phyloP scores from a whole-genome alignment of 208 protist species.

The Vickermania ingenoplastis region DNA sequence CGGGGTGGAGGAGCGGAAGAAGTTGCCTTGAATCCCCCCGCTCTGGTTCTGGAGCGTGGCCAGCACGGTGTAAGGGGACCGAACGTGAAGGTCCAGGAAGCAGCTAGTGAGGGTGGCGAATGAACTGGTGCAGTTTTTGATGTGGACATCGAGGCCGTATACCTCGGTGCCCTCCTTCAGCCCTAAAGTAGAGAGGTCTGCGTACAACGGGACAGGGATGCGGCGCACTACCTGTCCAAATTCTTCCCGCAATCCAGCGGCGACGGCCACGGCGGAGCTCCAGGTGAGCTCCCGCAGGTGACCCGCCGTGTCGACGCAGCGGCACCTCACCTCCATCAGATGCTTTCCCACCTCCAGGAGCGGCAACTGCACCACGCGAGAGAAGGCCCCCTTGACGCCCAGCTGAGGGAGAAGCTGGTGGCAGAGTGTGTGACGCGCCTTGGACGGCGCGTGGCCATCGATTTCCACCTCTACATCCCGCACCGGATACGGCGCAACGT shows the following conservation, averaged over 20 bases:
- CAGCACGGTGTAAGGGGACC: neutral
- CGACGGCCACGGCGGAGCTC: neutral
- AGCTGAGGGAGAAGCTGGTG: slow-evolving; percentile 14
- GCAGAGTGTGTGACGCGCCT: slow-evolving; percentile 13
- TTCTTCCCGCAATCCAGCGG: neutral
- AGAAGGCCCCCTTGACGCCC: slow-evolving; percentile 15
- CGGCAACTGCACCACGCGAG: slow-evolving; percentile 10
- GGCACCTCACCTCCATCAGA: neutral
- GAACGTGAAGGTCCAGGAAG: neutral
- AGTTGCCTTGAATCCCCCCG: neutral
- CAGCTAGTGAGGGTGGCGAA: neutral
- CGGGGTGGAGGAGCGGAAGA: neutral
- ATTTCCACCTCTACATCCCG: slow-evolving; percentile 18
- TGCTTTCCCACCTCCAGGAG: neutral
- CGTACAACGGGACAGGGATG: neutral
- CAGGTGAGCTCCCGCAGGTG: neutral
- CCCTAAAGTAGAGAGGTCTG: neutral
- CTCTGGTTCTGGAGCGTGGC: neutral
- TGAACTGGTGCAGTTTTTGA: neutral
- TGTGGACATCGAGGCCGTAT: neutral
- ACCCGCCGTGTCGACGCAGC: neutral
- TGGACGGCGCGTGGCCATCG: slow-evolving; percentile 16
- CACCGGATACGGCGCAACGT: slow-evolving; percentile 49
- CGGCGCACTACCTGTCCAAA: neutral
- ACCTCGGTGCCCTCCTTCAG: neutral